phyloP scores from a whole-genome alignment of 116 monocot species.

The Zostera marina region DNA sequence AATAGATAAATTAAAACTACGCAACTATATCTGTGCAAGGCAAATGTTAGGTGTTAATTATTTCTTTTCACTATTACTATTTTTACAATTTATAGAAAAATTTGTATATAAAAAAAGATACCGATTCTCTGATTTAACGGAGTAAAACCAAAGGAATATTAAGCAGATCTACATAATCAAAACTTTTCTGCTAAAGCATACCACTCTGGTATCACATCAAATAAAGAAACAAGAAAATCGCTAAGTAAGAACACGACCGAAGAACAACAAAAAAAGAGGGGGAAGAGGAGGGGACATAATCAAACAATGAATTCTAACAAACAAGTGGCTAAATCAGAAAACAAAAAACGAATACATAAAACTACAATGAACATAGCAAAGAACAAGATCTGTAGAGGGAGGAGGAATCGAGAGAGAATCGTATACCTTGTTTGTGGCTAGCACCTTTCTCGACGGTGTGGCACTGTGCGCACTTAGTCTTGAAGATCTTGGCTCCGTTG shows the following conservation, averaged over 20 bases:
- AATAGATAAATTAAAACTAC: no score
- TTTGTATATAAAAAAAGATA: not conserved
- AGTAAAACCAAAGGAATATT: not conserved
- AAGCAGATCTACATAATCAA: not conserved
- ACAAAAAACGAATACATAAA: no score
- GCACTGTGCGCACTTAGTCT: slow-evolving; percentile 51
- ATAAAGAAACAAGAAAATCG: not conserved
- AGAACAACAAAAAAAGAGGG: not conserved
- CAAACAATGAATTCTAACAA: no score
- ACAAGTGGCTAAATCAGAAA: no score
- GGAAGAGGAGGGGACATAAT: not conserved
- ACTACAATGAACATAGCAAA: not conserved
- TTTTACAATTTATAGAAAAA: no score
- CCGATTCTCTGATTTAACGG: not conserved
- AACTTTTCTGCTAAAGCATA: no score
- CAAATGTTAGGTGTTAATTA: no score
- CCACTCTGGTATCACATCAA: not conserved
- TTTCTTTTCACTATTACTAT: no score
- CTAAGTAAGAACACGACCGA: not conserved
- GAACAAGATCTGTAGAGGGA: not conserved
- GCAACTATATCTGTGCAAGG: no score
- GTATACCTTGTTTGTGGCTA: slow-evolving; percentile 35
- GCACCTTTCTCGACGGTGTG: slow-evolving; percentile 45
- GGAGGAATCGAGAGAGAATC: not conserved
- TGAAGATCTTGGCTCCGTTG: slow-evolving; percentile 47